Evolutionary conservation across 768 basidiomycete genomes (phyloP).

Genomic region (Tubosaeta sp.): DNA sequence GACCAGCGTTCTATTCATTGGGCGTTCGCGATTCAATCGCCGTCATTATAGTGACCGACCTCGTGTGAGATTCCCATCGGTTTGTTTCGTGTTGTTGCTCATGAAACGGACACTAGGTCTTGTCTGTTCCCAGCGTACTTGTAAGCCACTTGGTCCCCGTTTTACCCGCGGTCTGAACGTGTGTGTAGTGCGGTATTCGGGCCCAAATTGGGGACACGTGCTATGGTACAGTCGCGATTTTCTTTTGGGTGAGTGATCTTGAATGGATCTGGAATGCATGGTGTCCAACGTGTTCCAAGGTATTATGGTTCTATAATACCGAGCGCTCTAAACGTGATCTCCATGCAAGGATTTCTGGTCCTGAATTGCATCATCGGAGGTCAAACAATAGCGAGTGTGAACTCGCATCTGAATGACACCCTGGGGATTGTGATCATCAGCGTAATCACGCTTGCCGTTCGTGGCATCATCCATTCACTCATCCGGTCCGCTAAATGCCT

Average conservation of each 20-base stretch:
- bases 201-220: slow-evolving; percentile 52
- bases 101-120: slow-evolving; percentile 17
- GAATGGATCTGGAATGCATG: slow-evolving; percentile 9
- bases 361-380: slow-evolving; percentile 61
- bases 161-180: not conserved
- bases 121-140: slow-evolving; percentile 37
- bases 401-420: slow-evolving; percentile 26
- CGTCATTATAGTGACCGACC: slow-evolving; percentile 40
- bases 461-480: slow-evolving; percentile 4
- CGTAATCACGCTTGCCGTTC: slow-evolving; percentile 29
- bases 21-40: slow-evolving; percentile 40
- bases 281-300: slow-evolving; percentile 20
- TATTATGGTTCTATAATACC: slow-evolving; percentile 38
- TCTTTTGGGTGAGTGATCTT: slow-evolving; percentile 41
- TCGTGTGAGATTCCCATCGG: slow-evolving; percentile 32
- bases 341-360: slow-evolving; percentile 53
- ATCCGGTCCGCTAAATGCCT: not conserved
- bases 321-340: slow-evolving; percentile 46
- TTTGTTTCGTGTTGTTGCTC: not conserved
- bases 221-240: slow-evolving; percentile 55
- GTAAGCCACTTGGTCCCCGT: slow-evolving; percentile 19
- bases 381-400: slow-evolving; percentile 52
- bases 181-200: slow-evolving; percentile 44
- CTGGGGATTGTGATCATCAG: slow-evolving; percentile 32
- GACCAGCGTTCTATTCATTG: slow-evolving; percentile 47